phyloP scores from a whole-genome alignment of 2,329 filamentous ascomycete species.

The Talaromyces amestolkiae region DNA sequence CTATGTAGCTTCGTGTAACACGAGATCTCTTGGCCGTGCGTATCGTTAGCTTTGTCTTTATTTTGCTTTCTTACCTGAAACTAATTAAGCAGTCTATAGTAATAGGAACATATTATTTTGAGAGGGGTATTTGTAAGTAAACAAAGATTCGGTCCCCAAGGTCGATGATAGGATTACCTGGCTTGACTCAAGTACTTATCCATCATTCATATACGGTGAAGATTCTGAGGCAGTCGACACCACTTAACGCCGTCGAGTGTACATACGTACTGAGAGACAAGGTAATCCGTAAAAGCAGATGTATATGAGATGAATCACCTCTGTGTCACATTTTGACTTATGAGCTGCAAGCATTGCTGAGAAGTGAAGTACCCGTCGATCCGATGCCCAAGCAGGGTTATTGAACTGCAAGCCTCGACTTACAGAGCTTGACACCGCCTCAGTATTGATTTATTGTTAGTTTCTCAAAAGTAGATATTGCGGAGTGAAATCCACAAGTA shows the following conservation, averaged over 20 bases:
- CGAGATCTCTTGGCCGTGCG: slow-evolving; percentile 11
- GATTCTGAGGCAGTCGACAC: neutral
- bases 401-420: neutral
- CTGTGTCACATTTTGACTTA: neutral
- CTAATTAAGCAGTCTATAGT: too few relatives aligned
- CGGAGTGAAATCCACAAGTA: neutral
- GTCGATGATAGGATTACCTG: neutral
- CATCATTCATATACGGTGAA: neutral
- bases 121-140: neutral
- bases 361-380: neutral
- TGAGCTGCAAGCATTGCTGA: neutral
- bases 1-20: slow-evolving; percentile 1
- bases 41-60: neutral
- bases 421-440: neutral
- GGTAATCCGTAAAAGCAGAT: neutral
- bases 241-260: neutral
- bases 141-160: neutral
- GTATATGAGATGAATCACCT: neutral
- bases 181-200: neutral
- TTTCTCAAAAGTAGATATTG: neutral
- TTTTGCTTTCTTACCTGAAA: neutral
- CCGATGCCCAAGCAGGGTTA: neutral
- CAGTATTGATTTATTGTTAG: neutral
- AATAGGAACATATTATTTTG: neutral
- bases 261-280: neutral